Evolutionary conservation across 805 yeast genomes (phyloP), one percentile per base, ranked within the genome.

Genomic region (Candida sithepensis): DNA sequence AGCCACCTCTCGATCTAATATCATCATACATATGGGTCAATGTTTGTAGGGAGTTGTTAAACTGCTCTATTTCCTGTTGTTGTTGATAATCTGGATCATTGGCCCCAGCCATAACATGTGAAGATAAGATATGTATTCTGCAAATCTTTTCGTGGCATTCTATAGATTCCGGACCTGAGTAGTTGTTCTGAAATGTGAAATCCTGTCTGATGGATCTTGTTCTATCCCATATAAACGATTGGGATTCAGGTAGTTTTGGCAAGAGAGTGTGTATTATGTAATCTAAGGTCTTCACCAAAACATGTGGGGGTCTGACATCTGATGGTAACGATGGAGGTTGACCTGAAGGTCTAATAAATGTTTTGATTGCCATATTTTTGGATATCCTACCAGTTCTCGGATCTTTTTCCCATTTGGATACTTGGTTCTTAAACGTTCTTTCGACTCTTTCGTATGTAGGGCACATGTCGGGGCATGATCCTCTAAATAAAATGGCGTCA

Each of bases 251-350:
- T 21, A 92, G 69, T 34, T 79, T 72, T 0, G 78, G 78, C 13
- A 92, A 64, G 1, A 85, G 65, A 37, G 79, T 75, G 18, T 81
- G 81, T 7, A 88, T 77, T 32, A 94, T 73, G 62, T 88, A 88
- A 49, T 85, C 74, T 50, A 94, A 67, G 0, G 97, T 84, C 32
- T 72, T 59, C 12, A 74, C 75, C 38, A 94, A 67, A 1, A 91
- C 72, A 46, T 75, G 77, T 0, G 99, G 99, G 1, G 99, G 96
- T 51, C 99, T 75, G 3, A 94, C 99, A 64, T 94, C 99, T 1
- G 97, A 89, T 0, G 99, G 99, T 48, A 94, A 70, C 2, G 98
- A 96, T 2, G 97, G 98, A 1, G 97, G 96, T 57, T 94, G 97
- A 6, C 98, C 99, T 0, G 98, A 97, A 0, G 99, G 97, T 57